Percentiles rank a stretch among this genome's conserved stretches.
These are phyloP conservation scores for Anthracocystis walkeri DNA, from an alignment of 1,284 basidiomycete species.

Conservation along the genomic window DNA sequence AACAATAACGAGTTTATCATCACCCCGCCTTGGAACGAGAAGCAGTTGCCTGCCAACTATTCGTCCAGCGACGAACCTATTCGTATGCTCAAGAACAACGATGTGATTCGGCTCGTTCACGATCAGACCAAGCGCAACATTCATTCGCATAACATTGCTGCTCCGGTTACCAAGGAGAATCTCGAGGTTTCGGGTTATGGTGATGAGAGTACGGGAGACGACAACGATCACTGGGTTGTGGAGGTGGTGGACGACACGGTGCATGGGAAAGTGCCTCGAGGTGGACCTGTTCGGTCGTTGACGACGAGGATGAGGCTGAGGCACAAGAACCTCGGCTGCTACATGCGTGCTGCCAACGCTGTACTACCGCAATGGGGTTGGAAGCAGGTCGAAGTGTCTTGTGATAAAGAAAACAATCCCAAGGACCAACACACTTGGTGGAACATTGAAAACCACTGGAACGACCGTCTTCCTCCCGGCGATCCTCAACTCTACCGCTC, in stretches of 20 bases:
- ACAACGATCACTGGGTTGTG: constrained; percentile 90
- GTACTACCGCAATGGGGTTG: constrained; percentile 97
- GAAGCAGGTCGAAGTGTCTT: constrained; percentile 97
- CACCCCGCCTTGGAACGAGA: constrained; percentile 81
- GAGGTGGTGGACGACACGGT: constrained; percentile 88
- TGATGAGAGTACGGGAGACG: constrained; percentile 85
- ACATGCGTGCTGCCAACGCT: constrained; percentile 88
- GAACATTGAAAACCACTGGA: constrained; percentile 98
- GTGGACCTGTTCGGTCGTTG: constrained; percentile 82
- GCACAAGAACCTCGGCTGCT: constrained; percentile 77
- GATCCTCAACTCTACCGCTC: constrained; percentile 86
- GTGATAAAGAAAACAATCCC: constrained; percentile 87
- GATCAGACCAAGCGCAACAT: constrained; percentile 85
- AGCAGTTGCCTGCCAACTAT: constrained; percentile 53
- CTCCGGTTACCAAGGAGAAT: constrained; percentile 89
- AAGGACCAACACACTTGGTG: constrained; percentile 90
- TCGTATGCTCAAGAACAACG: constrained; percentile 81
- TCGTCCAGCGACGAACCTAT: constrained; percentile 42
- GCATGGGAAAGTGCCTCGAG: constrained; percentile 73
- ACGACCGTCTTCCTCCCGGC: constrained; percentile 86
- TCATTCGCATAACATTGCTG: constrained; percentile 89
- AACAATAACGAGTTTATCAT: constrained; percentile 93
- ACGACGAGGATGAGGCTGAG: constrained; percentile 89
- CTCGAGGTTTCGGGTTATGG: constrained; percentile 95
- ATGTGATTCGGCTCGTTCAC: constrained; percentile 85